Evolutionary conservation across 257 asterid species (phyloP).

Genomic region (Solanum chiquidenum): DNA sequence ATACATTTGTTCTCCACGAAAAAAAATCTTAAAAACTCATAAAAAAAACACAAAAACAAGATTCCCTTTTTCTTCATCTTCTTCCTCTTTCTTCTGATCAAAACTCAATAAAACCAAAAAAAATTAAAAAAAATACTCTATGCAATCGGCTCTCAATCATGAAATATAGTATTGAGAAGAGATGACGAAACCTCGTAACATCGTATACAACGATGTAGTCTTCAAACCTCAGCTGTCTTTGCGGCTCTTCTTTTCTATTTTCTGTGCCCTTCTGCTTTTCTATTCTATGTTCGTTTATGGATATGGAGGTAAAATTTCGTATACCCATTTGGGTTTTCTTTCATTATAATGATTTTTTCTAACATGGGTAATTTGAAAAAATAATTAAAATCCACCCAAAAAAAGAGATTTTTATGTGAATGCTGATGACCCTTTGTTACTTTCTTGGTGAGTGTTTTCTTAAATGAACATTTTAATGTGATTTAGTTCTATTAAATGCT

Average conservation of each 20-base stretch:
- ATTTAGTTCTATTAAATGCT: not conserved
- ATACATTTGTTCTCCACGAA: conserved; percentile 2
- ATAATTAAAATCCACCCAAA: not conserved
- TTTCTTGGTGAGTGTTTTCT: not conserved
- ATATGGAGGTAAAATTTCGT: conserved; percentile 41
- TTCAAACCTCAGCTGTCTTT: conserved; percentile 28
- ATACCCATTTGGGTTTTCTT: not conserved
- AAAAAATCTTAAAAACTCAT: not conserved
- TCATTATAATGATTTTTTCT: not conserved
- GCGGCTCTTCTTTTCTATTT: conserved; percentile 46
- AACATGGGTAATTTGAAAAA: not conserved
- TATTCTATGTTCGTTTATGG: conserved; percentile 46
- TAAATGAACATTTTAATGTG: not conserved
- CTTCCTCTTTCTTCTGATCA: not conserved
- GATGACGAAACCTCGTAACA: conserved; percentile 33
- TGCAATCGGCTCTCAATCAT: not conserved
- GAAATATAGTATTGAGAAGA: conserved; percentile 21
- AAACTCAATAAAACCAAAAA: not conserved
- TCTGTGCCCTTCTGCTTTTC: conserved; percentile 39
- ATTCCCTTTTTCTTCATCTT: not conserved
- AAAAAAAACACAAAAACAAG: not conserved
- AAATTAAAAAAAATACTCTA: not conserved
- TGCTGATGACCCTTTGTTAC: not conserved
- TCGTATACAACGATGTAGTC: conserved; percentile 9
- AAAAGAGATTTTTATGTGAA: not conserved